Evolutionary conservation across 164 flowering plant genomes (phyloP).

Genomic region (Umbilicus rupestris): DNA sequence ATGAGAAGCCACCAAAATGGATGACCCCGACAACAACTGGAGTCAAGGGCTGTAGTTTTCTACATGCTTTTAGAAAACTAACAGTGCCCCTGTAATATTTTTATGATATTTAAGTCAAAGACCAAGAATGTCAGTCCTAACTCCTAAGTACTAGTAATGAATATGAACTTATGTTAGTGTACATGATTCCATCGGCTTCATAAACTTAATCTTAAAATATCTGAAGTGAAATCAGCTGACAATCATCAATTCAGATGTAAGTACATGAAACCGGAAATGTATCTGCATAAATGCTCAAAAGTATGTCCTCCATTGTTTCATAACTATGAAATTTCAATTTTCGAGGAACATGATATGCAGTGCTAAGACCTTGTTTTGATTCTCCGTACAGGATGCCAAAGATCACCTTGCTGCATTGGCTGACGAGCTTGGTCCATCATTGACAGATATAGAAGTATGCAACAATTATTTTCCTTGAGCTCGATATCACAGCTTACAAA

Average conservation of each 20-base stretch:
- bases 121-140: too few relatives aligned
- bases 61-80: too few relatives aligned
- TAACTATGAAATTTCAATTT: background rate
- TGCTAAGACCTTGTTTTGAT: constrained; percentile 2
- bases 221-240: background rate
- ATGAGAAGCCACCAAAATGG: too few relatives aligned
- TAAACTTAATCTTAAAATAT: too few relatives aligned
- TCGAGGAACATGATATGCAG: background rate
- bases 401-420: constrained; percentile 94
- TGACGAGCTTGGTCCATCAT: constrained; percentile 81
- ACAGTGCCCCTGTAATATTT: too few relatives aligned
- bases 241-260: background rate
- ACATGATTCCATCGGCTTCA: too few relatives aligned
- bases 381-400: constrained; percentile 73
- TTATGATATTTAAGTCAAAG: too few relatives aligned
- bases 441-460: constrained; percentile 80
- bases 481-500: too few relatives aligned
- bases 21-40: too few relatives aligned
- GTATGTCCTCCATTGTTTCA: background rate
- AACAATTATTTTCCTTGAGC: background rate
- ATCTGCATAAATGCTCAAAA: background rate
- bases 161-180: too few relatives aligned
- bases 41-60: too few relatives aligned
- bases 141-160: too few relatives aligned
- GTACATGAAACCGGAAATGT: background rate